A percentile compares a stretch with the other conserved stretches of the same genome.
phyloP scores from a whole-genome alignment of 2,329 filamentous ascomycete genomes.

The Zasmidium cellare region DNA sequence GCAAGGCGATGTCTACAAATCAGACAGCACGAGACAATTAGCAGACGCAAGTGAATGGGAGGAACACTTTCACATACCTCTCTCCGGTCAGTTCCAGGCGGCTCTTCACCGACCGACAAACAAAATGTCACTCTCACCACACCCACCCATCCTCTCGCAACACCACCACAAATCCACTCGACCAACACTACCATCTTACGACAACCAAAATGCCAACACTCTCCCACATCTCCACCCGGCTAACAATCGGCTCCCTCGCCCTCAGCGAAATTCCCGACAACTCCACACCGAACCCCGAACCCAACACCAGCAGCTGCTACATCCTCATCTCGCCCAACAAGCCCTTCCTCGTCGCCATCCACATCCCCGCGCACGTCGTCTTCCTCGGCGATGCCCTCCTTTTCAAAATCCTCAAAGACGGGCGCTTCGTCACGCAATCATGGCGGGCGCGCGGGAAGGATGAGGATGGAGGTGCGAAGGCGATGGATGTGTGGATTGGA shows the following conservation, averaged over 20 bases:
- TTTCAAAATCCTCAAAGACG: constrained; percentile 3
- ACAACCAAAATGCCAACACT: not conserved
- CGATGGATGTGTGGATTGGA: not conserved
- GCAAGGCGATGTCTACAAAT: too few species aligned
- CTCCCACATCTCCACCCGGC: not conserved
- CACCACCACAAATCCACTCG: too few species aligned
- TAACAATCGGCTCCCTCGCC: not conserved
- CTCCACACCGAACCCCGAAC: not conserved
- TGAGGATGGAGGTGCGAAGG: not conserved
- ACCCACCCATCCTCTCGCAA: too few species aligned
- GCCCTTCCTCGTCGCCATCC: constrained; percentile 1
- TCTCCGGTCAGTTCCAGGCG: too few species aligned
- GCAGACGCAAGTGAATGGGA: too few species aligned
- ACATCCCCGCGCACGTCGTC: not conserved
- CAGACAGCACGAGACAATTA: too few species aligned
- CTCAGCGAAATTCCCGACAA: not conserved
- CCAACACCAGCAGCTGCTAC: constrained; percentile 1
- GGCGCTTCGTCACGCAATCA: not conserved
- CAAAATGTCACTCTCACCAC: too few species aligned
- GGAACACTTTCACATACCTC: too few species aligned
- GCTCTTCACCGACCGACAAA: too few species aligned
- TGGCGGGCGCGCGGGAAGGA: not conserved
- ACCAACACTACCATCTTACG: too few species aligned
- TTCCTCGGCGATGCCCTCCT: not conserved
- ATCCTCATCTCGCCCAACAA: not conserved